Conservation (phyloP, 73 alveolate genomes). For the Breviolum minutum region DNA sequence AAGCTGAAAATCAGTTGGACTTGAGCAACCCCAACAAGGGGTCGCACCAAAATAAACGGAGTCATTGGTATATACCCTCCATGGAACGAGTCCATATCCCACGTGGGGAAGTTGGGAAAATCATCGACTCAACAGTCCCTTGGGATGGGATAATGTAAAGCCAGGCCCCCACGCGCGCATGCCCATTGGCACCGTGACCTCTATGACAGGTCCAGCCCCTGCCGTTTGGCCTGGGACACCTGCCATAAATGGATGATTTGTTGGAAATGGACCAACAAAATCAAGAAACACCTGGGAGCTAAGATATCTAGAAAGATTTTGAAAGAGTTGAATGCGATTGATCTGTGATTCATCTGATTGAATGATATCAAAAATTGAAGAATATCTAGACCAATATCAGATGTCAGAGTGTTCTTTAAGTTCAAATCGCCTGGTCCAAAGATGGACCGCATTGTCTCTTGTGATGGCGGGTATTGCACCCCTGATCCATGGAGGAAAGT, state of each 20-base stretch:
- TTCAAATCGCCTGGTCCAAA: slow-evolving; percentile 33
- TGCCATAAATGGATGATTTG: too few species aligned
- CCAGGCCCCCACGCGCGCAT: neutral
- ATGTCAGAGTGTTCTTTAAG: neutral
- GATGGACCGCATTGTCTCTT: slow-evolving; percentile 9
- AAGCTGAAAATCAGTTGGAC: neutral
- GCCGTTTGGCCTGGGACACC: neutral
- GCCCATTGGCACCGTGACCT: slow-evolving; percentile 7
- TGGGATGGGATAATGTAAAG: neutral
- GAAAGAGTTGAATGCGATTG: too few species aligned
- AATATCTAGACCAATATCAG: neutral
- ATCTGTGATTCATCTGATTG: neutral
- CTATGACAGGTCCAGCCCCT: neutral
- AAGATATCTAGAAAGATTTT: neutral
- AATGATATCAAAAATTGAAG: neutral
- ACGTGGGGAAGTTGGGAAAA: neutral
- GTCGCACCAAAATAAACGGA: neutral
- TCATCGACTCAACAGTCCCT: neutral
- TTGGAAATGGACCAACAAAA: neutral
- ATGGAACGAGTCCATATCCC: neutral
- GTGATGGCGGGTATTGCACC: slow-evolving; percentile 60
- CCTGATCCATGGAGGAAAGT: neutral
- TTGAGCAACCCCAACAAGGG: neutral
- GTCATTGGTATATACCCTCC: neutral
- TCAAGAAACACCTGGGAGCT: neutral